Conservation (phyloP, 192 early-diverging fungal species). For the Coemansia furcata region DNA sequence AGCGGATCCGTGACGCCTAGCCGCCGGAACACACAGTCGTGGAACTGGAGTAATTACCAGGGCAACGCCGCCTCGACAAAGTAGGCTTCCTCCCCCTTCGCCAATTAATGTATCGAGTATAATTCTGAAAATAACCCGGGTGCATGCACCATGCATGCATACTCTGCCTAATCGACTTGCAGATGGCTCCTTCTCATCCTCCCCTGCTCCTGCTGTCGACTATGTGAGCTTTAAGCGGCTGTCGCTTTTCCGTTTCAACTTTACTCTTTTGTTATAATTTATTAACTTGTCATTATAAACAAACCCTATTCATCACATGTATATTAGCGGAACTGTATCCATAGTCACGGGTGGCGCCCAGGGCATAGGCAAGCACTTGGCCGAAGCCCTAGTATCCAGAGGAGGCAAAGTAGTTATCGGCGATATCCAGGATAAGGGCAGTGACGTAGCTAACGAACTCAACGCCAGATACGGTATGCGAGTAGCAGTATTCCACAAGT, state of each 20-base stretch:
- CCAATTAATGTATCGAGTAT: not conserved
- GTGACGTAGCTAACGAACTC: conserved; percentile 38
- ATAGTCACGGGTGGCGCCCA: not conserved
- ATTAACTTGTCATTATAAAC: not conserved
- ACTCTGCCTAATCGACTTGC: not conserved
- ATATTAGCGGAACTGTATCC: not conserved
- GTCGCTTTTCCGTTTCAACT: not conserved
- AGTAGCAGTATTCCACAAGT: conserved; percentile 48
- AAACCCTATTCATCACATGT: not conserved
- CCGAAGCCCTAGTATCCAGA: conserved; percentile 55
- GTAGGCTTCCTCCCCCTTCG: no score
- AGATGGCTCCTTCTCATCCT: not conserved
- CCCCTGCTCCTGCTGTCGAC: not conserved
- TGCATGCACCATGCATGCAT: not conserved
- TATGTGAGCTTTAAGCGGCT: not conserved
- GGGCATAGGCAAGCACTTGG: conserved; percentile 65
- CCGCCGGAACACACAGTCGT: conserved; percentile 33
- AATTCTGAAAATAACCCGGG: not conserved
- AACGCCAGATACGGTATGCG: conserved; percentile 17
- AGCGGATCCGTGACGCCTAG: conserved; percentile 3
- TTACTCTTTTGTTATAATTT: not conserved
- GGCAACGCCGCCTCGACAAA: conserved; percentile 2
- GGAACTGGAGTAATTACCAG: conserved; percentile 17
- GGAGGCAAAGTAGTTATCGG: conserved; percentile 65
- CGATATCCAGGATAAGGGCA: conserved; percentile 56